Base-by-base conservation (phyloP, 345 rosid species). In the Pistacia integerrima region DNA sequence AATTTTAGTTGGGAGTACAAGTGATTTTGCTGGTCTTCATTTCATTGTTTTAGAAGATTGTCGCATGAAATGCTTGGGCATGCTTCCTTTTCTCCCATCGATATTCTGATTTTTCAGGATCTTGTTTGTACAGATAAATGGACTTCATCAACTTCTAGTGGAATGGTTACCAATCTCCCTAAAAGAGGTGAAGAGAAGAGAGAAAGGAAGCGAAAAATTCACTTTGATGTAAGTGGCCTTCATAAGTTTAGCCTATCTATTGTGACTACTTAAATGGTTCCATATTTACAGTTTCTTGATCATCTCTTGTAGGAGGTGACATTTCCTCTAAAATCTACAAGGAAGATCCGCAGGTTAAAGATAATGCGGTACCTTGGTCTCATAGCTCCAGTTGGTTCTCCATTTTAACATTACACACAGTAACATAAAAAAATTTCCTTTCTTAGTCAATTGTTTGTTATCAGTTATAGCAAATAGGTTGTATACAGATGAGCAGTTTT, bases 311-410 rank as follows among this genome's bases (percentile, higher is more conserved):
- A 82, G 85, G 81, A 82, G 62, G 81, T 62, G 20, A 59, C 46
- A 5, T 69, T 41, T 74, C 79, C 82, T 18, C 64, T 20, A 14
- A 75, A 70, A 74, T 74, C 80, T 11, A 67, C 67, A 3, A 70
- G 33, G 17, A 74, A 73, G 74, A 68, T 77, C 49, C 87, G 83
- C 12, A 77, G 79, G 25, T 62, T 73, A 46, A 81, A 79, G 83
- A 84, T 84, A 79, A 81, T 84, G 87, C 79, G 81, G 67, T 70
- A 81, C 59, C 87, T 79, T 3, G 85, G 82, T 49, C 85, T 80
- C 55, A 60, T 75, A 61, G 80, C 84, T 72, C 88, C 84, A 2
- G 30, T 78, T 6, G 84, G 84, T 61, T 80, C 85, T 28, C 85
- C 76, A 35, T 82, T 75, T 46, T 77, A 36, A 75, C 63, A 49